These are phyloP conservation scores for Quercus berberidifolia DNA, from an alignment of 306 rosid species.

Conservation along the genomic window DNA sequence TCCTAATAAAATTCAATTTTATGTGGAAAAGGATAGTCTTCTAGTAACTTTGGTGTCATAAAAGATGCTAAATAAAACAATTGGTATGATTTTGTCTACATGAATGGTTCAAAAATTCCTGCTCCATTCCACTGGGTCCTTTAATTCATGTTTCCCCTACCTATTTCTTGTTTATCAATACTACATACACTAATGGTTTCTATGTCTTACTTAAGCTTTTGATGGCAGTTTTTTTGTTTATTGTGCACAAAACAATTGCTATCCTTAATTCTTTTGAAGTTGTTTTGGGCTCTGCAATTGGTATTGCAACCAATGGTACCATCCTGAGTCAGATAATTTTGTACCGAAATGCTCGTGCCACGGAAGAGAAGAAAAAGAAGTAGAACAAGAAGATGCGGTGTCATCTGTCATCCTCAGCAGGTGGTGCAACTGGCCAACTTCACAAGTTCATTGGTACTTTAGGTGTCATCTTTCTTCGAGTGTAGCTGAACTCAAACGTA, in stretches of 20 bases:
- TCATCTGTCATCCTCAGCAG: constrained; percentile 3
- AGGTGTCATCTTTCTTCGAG: not conserved
- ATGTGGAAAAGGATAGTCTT: not conserved
- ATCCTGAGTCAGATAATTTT: constrained; percentile 73
- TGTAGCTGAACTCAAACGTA: not conserved
- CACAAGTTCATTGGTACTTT: not conserved
- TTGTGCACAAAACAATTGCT: constrained; percentile 5
- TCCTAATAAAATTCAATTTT: not conserved
- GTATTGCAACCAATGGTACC: constrained; percentile 67
- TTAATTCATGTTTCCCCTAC: not conserved
- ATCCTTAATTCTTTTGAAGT: constrained; percentile 57
- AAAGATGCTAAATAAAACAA: not conserved
- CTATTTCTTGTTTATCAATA: not conserved
- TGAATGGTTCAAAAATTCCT: not conserved
- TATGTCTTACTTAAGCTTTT: not conserved
- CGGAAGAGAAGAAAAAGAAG: constrained; percentile 68
- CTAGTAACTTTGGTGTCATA: not conserved
- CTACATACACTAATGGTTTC: not conserved
- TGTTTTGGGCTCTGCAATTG: constrained; percentile 74
- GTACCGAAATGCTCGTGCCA: constrained; percentile 59
- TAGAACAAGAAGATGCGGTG: constrained; percentile 21
- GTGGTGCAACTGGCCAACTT: constrained; percentile 9
- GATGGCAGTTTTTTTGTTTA: not conserved
- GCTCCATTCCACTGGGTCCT: not conserved
- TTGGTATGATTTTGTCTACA: not conserved